Evolutionary conservation across 176 grass and related monocot species (phyloP), one percentile per base, ranked within the genome.

Genomic region (Aegilops longissima): DNA sequence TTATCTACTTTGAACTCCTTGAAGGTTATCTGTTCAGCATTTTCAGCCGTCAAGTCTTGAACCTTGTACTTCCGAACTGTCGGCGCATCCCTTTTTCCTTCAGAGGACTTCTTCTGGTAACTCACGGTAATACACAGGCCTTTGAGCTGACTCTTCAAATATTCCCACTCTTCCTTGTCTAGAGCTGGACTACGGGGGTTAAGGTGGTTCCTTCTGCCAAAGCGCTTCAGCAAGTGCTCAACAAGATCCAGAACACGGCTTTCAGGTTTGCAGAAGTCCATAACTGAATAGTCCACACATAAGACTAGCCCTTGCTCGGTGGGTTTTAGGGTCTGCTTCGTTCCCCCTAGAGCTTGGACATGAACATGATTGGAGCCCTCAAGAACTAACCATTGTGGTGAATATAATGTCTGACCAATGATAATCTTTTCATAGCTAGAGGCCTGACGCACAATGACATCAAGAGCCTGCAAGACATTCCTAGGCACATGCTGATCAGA

Each of bases 391-490:
- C 20, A 38, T 16, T 42, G 4, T 9, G 11, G 72, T 45, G 86
- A 88, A 73, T 92, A 92, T 35, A 92, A 88, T 61, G 78, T 47
- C 59, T 61, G 83, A 40, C 86, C 86, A 54, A 85, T 10, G 2
- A 77, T 82, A 47, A 92, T 72, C 80, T 71, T 89, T 51, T 33
- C 54, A 59, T 39, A 78, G 33, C 67, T 25, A 9, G 80, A 92
- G 45, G 86, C 83, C 79, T 87, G 79, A 36, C 87, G 80, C 17
- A 92, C 83, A 76, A 89, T 80, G 64, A 89, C 70, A 79, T 92
- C 85, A 71, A 92, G 75, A 54, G 79, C 79, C 65, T 92, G 80
- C 76, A 87, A 89, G 11, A 92, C 77, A 45, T 89, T 87, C 76
- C 87, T 84, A 70, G 66, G 75, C 3, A 87, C 76, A 34, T 75